These are phyloP conservation scores for Camillea tinctor DNA, from an alignment of 2,329 filamentous ascomycete genomes.

Conservation along the genomic window DNA sequence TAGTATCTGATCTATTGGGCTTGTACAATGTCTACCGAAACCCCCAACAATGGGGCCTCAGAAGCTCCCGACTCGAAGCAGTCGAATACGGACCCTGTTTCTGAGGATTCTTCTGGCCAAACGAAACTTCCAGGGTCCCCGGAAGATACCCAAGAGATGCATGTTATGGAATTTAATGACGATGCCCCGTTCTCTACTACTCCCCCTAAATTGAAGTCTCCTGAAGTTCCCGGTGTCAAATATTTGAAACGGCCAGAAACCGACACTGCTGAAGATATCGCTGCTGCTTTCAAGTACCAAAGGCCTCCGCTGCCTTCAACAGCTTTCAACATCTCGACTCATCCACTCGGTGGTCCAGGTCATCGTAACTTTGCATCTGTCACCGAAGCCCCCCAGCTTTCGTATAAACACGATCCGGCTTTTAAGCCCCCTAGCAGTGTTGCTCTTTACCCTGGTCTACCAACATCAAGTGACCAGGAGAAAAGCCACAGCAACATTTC, in stretches of 20 bases:
- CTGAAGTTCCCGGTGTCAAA: background rate
- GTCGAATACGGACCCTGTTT: background rate
- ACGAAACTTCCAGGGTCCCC: conserved; percentile 10
- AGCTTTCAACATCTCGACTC: background rate
- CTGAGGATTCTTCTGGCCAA: conserved; percentile 6
- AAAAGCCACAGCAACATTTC: background rate
- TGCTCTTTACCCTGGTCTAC: background rate
- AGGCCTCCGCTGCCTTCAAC: conserved; percentile 15
- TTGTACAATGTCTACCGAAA: background rate
- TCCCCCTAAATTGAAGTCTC: background rate
- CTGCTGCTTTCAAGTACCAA: conserved; percentile 20
- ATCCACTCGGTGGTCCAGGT: background rate
- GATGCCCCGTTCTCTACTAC: background rate
- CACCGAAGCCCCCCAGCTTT: background rate
- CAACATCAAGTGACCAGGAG: background rate
- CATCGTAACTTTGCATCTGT: background rate
- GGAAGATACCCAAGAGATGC: conserved; percentile 14
- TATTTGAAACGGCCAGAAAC: conserved; percentile 17
- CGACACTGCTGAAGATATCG: conserved; percentile 20
- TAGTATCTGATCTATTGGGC: background rate
- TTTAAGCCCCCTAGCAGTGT: background rate
- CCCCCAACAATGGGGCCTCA: background rate
- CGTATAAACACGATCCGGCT: background rate
- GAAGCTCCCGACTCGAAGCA: background rate
- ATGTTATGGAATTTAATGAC: background rate